phyloP scores from a whole-genome alignment of 2,329 filamentous ascomycete species.

The Aaosphaeria pasadenensis region DNA sequence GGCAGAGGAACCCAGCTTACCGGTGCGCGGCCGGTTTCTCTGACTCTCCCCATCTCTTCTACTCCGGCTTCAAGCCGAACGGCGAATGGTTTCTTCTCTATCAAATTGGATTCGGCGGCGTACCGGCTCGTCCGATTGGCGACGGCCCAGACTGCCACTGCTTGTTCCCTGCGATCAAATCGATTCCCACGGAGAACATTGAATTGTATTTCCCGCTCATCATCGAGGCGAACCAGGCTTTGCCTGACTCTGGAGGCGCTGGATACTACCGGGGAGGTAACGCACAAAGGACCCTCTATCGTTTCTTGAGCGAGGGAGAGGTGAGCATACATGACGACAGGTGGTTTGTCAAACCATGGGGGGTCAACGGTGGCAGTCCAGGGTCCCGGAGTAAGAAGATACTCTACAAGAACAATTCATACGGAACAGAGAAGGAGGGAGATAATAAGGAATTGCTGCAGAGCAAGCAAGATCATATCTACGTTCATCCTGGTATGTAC shows the following conservation, averaged over 20 bases:
- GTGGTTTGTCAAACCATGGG: constrained; percentile 51
- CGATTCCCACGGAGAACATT: constrained; percentile 48
- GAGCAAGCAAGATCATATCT: constrained; percentile 49
- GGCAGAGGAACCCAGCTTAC: constrained; percentile 46
- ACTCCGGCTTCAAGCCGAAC: constrained; percentile 48
- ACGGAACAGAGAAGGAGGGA: constrained; percentile 28
- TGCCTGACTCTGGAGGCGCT: constrained; percentile 48
- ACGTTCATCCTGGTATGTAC: constrained; percentile 38
- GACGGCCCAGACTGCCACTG: constrained; percentile 52
- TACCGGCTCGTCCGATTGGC: constrained; percentile 46
- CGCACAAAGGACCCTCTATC: constrained; percentile 47
- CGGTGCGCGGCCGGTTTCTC: constrained; percentile 51
- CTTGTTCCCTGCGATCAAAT: constrained; percentile 51
- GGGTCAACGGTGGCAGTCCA: constrained; percentile 46
- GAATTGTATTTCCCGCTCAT: constrained; percentile 49
- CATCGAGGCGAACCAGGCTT: constrained; percentile 48
- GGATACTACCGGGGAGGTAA: constrained; percentile 50
- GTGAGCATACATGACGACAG: constrained; percentile 50
- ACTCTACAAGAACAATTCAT: constrained; percentile 41
- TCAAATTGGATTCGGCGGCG: constrained; percentile 51
- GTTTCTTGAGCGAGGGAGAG: constrained; percentile 46
- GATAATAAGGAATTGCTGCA: constrained; percentile 38
- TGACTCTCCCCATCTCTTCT: constrained; percentile 51
- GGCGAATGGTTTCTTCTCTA: constrained; percentile 51
- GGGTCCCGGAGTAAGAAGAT: constrained; percentile 44